Evolutionary conservation across 257 asterid genomes (phyloP).

Genomic region (Fraxinus americana): DNA sequence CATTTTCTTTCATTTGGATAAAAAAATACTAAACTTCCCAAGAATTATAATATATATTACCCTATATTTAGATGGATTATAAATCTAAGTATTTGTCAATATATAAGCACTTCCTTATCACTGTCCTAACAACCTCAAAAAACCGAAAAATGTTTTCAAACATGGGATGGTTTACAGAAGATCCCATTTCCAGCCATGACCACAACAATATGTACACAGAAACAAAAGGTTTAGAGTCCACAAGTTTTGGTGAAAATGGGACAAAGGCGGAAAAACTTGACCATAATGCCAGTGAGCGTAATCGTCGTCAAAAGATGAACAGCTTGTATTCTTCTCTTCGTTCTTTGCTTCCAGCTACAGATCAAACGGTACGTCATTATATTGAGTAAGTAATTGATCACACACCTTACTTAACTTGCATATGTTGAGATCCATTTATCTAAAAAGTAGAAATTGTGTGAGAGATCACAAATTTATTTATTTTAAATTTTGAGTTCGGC

Average conservation of each 20-base stretch:
- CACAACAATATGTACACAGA: slow-evolving; percentile 28
- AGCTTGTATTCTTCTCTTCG: slow-evolving; percentile 61
- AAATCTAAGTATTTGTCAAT: background rate
- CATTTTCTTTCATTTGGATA: background rate
- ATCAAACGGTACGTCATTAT: slow-evolving; percentile 36
- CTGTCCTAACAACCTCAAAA: background rate
- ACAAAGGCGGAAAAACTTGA: slow-evolving; percentile 47
- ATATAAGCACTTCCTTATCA: background rate
- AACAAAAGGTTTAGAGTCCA: slow-evolving; percentile 10
- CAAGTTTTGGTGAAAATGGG: slow-evolving; percentile 4
- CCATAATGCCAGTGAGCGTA: slow-evolving; percentile 80
- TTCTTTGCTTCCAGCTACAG: slow-evolving; percentile 63
- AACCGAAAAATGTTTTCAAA: background rate
- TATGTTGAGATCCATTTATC: too few relatives aligned
- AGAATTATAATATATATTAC: too few relatives aligned
- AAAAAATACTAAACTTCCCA: background rate
- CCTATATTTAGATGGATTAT: background rate
- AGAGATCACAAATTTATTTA: too few relatives aligned
- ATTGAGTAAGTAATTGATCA: too few relatives aligned
- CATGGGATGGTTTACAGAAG: slow-evolving; percentile 40
- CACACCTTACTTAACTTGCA: background rate
- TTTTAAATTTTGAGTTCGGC: too few relatives aligned
- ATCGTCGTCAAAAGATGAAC: slow-evolving; percentile 71
- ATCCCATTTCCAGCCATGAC: slow-evolving; percentile 22
- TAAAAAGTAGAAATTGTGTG: background rate